A percentile compares a stretch with the other conserved stretches of the same genome.
phyloP scores from a whole-genome alignment of 768 basidiomycete species.

The Heimioporus sp. region DNA sequence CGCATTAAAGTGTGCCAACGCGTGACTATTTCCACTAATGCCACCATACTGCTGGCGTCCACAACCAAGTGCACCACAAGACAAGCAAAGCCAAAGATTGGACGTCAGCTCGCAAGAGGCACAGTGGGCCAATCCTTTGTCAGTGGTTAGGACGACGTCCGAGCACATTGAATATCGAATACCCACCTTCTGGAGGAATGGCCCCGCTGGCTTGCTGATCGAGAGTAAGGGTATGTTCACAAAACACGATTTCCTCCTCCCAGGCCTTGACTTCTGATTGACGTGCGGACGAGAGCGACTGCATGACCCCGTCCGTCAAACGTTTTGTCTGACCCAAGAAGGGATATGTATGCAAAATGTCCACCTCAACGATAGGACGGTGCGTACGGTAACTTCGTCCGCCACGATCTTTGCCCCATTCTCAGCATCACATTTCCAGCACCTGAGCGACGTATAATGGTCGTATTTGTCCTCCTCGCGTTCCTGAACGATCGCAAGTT shows the following conservation, averaged over 20 bases:
- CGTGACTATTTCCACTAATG: conserved; percentile 85
- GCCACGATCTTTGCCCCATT: conserved; percentile 45
- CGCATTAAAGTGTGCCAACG: conserved; percentile 69
- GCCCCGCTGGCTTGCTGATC: conserved; percentile 38
- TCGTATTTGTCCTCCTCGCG: conserved; percentile 89
- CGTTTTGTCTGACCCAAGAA: conserved; percentile 42
- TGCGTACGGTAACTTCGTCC: conserved; percentile 34
- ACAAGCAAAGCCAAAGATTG: conserved; percentile 94
- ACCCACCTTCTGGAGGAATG: conserved; percentile 27
- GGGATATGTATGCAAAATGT: not conserved
- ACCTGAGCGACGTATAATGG: conserved; percentile 58
- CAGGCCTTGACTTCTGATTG: conserved; percentile 96
- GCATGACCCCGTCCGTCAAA: conserved; percentile 68
- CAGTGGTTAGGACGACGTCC: not conserved
- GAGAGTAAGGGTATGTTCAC: conserved; percentile 73
- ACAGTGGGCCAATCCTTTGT: conserved; percentile 76
- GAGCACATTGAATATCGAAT: not conserved
- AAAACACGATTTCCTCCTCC: conserved; percentile 91
- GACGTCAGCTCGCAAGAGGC: conserved; percentile 79
- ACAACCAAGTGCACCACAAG: conserved; percentile 87
- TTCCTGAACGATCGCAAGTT: conserved; percentile 84
- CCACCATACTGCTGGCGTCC: conserved; percentile 86
- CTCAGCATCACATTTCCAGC: conserved; percentile 68
- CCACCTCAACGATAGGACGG: not conserved
- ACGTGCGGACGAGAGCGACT: conserved; percentile 82